A percentile compares a stretch with the other conserved stretches of the same genome.
phyloP scores from a whole-genome alignment of 768 basidiomycete genomes.

The Cubamyces lactineus region DNA sequence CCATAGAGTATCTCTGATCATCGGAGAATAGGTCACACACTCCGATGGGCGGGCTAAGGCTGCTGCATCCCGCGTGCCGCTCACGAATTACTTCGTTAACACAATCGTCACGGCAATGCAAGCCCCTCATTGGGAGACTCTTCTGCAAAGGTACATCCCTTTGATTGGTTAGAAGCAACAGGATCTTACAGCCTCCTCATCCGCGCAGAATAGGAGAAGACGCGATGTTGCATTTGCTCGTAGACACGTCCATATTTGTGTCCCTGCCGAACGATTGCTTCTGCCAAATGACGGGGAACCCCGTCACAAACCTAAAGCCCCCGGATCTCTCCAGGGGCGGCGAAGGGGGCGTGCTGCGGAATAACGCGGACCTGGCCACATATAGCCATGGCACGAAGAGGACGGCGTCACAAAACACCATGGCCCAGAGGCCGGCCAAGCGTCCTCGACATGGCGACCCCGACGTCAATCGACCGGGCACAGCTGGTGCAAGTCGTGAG shows the following conservation, averaged over 20 bases:
- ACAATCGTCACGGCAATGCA: conserved; percentile 73
- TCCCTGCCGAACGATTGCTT: conserved; percentile 82
- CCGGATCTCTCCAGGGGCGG: neutral
- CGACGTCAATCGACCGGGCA: neutral
- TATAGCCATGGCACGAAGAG: conserved; percentile 14
- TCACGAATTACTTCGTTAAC: conserved; percentile 69
- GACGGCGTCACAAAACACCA: neutral
- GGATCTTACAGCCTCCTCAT: neutral
- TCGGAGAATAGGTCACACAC: conserved; percentile 6
- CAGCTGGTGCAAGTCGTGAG: too few relatives aligned
- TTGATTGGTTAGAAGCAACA: conserved; percentile 12
- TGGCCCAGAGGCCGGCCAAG: conserved; percentile 32
- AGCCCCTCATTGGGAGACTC: conserved; percentile 63
- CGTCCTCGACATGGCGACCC: conserved; percentile 28
- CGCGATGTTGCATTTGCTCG: conserved; percentile 77
- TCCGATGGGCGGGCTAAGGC: conserved; percentile 43
- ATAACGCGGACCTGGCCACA: neutral
- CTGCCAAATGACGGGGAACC: conserved; percentile 80
- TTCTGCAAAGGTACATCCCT: conserved; percentile 58
- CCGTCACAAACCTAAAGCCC: conserved; percentile 52
- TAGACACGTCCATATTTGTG: conserved; percentile 73
- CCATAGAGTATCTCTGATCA: neutral
- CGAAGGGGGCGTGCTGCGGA: neutral
- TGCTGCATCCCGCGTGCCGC: conserved; percentile 41
- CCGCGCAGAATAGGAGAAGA: conserved; percentile 70